Evolutionary conservation across 164 flowering plant species (phyloP), one percentile per base, ranked within the genome.

Genomic region (Nymphaea thermarum): DNA sequence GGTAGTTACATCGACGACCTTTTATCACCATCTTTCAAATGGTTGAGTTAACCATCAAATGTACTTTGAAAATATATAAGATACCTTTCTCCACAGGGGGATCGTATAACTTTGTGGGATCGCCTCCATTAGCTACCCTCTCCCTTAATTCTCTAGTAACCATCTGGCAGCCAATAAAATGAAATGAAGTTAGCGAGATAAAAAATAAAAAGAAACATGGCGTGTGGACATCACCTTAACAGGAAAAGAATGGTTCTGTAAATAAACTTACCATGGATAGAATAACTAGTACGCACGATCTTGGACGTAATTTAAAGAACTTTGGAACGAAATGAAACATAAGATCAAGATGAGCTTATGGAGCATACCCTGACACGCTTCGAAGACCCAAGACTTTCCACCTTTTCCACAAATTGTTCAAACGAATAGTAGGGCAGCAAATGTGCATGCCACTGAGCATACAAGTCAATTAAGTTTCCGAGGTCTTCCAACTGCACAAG

Each of bases 391-490:
- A 88, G 86, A 77, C 84, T 80, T 72, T 91, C 96, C 44, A 86
- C 96, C 79, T 88, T 89, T 15, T 80, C 82, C 14, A 93, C 80
- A 77, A 93, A 89, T 66, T 91, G 97, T 70, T 87, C 85, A 67
- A 91, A 89, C 5, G 92, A 79, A 75, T 81, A 89, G 66, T 86
- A 89, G n/a, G 95, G 96, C 71, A 89, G 80, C 77, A 93, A 65
- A 60, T 73, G 91, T 2, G 86, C 81, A 71, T 93, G 96, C 97
- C 98, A 93, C 60, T 90, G 85, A 5, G 77, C 65, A 70, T 91
- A 91, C 60, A 93, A 47, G 14, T 82, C 77, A 66, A 89, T 84
- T 57, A 91, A 72, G 61, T 84, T 84, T 69, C 80, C 85, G 80
- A 93, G 68, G 80, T 93, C 96, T 17, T 71, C 71, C 55, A 83